Evolutionary conservation across 2,329 filamentous ascomycete species (phyloP), one percentile per base, ranked within the genome.

Genomic region (Hypoxylon sp.): DNA sequence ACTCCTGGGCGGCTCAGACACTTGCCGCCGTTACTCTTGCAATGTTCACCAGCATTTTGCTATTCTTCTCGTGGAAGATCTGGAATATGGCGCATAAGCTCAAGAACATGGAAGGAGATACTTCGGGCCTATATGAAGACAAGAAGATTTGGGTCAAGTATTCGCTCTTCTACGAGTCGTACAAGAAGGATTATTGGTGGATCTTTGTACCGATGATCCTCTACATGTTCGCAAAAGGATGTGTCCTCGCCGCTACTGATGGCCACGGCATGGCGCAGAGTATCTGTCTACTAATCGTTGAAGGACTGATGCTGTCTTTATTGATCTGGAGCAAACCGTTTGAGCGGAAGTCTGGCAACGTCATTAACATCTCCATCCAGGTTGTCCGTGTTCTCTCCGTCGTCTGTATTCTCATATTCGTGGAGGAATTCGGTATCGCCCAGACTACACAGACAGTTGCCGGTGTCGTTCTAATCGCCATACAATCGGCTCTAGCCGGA

Each of bases 161-260:
- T 86, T 96, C 93, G 76, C 86, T 98, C 69, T 98, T 99, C 83
- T 99, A 99, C 84, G 96, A 98, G 76, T 91, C 91, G 74, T 98
- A 97, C 86, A 94, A 94, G 83, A 94, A 92, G 81, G 89, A 91
- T 74, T 97, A 95, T 84, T 99, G 96, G 96, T 98, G 95, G 95
- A 82, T 98, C 24, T 98, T 99, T 78, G 87, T 98, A 13, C 96
- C 96, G 0, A 85, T 88, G 68, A 97, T 98, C 76, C 68, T 94
- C 70, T 98, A 98, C 84, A 92, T 94, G 84, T 94, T 98, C 77
- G 91, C 90, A 78, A 96, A 96, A 83, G 94, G 95, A 60, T 91
- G 90, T 68, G 89, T 95, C 64, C 90, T 98, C 72, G 95, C 95
- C 13, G 92, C 89, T 31, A 93, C 89, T 47, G 92, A 98, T 76